Base-by-base conservation (phyloP, 2,329 filamentous ascomycete species). In the Sporothrix inflata region DNA sequence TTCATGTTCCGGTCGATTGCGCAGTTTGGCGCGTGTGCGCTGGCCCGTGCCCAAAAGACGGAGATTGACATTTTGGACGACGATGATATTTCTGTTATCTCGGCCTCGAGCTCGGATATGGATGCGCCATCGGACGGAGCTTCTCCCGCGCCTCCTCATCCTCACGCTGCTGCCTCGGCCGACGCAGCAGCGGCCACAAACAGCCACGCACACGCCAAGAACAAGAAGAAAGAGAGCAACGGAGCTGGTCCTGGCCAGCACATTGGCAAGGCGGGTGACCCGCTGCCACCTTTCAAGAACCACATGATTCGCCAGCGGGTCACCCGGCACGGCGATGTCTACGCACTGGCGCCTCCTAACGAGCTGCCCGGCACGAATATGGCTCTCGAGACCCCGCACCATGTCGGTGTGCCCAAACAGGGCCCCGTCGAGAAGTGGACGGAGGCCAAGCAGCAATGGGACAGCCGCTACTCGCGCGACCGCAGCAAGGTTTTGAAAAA, bases 291-390 rank as follows among this genome's bases (percentile, higher is more conserved):
- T 0, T 98, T 98, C 80, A 86, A 89, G 69, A 85, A 91, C 73
- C 91, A 97, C 79, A 98, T 98, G 94, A 94, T 99, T 74, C 91
- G 96, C 9, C 94, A 99, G 79, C 86, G 92, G 38, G 90, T 98
- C 24, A 92, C 93, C 74, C 86, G 92, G 1, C 89, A 95, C 78
- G 96, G 96, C 5, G 85, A 87, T 14, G 90, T 94, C 27, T 89
- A 90, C 73, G 86, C 89, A 0, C 85, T 99, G 5, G 85, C 88
- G 0, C 85, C 89, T 0, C 85, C 89, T 24, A 83, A 86, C 0
- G 88, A 93, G 3, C 85, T 97, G 0, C 85, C 88, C 0, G 92
- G 75, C 75, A 97, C 81, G 82, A 89, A 76, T 21, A 82, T 97
- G 24, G 82, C 88, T 0, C 83, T 86, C 1, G 83, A 86, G 6